A percentile compares a stretch with the other conserved stretches of the same genome.
These are phyloP conservation scores for Ophiostoma novo-ulmi DNA, from an alignment of 2,329 filamentous ascomycete species.

Conservation along the genomic window DNA sequence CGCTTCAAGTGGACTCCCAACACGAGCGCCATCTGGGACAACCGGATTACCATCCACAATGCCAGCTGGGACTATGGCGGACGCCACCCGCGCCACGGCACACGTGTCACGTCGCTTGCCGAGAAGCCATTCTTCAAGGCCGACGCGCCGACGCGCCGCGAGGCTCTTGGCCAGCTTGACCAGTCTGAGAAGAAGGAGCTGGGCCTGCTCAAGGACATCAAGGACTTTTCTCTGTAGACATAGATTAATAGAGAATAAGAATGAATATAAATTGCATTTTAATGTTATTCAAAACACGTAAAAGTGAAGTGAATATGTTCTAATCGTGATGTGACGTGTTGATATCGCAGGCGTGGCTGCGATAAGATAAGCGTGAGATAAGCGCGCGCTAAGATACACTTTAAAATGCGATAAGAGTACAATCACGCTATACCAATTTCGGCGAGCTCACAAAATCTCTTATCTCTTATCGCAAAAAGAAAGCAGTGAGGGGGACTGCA, in stretches of 20 bases:
- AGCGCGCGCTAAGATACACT: not conserved
- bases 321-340: not conserved
- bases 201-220: constrained; percentile 23
- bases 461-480: constrained; percentile 21
- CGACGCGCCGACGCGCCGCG: constrained; percentile 58
- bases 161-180: constrained; percentile 60
- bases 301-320: not conserved
- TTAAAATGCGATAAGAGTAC: not conserved
- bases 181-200: constrained; percentile 42
- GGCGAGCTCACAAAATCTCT: constrained; percentile 14
- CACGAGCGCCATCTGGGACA: constrained; percentile 67
- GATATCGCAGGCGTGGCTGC: not conserved
- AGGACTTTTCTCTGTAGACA: constrained; percentile 25
- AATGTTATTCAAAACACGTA: not conserved
- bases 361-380: not conserved
- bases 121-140: constrained; percentile 66
- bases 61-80: constrained; percentile 70
- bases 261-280: not conserved
- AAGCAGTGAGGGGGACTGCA: constrained; percentile 12
- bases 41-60: constrained; percentile 68
- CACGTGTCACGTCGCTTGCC: constrained; percentile 63
- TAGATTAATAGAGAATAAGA: not conserved
- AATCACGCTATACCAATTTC: constrained; percentile 15
- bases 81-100: constrained; percentile 62
- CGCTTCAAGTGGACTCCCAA: constrained; percentile 65